A percentile compares a stretch with the other conserved stretches of the same genome.
These are phyloP conservation scores for Lentinula edodes DNA, from an alignment of 768 basidiomycete species.

Conservation along the genomic window DNA sequence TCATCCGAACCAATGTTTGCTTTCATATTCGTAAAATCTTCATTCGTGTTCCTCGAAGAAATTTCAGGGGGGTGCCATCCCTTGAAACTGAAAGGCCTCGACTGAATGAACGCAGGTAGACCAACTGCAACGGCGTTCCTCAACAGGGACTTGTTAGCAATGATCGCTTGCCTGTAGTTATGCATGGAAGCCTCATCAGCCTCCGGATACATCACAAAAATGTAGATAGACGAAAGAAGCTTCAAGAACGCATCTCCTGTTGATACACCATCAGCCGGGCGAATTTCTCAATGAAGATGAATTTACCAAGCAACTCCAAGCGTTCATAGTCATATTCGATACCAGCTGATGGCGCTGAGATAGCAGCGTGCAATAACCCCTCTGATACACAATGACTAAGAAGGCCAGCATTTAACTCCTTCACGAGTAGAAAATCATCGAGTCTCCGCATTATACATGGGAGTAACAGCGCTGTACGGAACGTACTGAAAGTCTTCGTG, in stretches of 20 bases:
- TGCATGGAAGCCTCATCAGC: slow-evolving; percentile 67
- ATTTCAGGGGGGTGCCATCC: slow-evolving; percentile 57
- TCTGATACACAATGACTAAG: slow-evolving; percentile 63
- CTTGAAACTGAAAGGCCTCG: slow-evolving; percentile 62
- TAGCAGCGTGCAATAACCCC: slow-evolving; percentile 54
- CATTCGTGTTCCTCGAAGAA: background rate
- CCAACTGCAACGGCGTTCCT: slow-evolving; percentile 48
- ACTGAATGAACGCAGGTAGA: slow-evolving; percentile 70
- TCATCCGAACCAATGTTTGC: background rate
- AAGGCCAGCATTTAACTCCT: slow-evolving; percentile 68
- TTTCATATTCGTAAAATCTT: background rate
- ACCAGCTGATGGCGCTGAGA: slow-evolving; percentile 65
- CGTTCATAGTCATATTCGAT: slow-evolving; percentile 79
- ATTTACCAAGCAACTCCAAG: slow-evolving; percentile 70
- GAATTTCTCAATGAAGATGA: background rate
- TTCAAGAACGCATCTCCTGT: slow-evolving; percentile 83
- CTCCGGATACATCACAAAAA: slow-evolving; percentile 64
- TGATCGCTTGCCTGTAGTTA: slow-evolving; percentile 56
- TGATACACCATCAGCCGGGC: background rate
- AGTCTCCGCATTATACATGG: slow-evolving; percentile 72
- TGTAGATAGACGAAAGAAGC: slow-evolving; percentile 66
- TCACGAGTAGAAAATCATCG: slow-evolving; percentile 70
- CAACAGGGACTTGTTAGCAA: slow-evolving; percentile 69
- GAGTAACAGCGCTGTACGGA: slow-evolving; percentile 62
- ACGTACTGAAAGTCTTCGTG: slow-evolving; percentile 35